Evolutionary conservation across 75 land plant species (phyloP).

Genomic region (Sequoia sempervirens): DNA sequence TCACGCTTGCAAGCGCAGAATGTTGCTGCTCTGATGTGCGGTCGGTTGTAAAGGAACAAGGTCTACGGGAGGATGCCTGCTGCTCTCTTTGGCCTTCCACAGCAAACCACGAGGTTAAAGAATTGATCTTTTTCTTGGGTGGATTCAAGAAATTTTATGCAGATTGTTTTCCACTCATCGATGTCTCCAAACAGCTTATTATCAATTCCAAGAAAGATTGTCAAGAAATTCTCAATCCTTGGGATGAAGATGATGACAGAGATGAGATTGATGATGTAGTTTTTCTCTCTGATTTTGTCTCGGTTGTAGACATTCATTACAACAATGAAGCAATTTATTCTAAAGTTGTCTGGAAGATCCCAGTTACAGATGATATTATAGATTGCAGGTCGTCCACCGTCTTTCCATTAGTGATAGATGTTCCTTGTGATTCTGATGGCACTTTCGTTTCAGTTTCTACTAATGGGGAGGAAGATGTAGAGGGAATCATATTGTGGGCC

Average conservation of each 20-base stretch:
- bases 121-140: no score
- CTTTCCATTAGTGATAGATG: background rate
- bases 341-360: background rate
- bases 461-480: background rate
- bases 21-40: constrained; percentile 53
- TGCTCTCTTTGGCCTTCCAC: no score
- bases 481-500: background rate
- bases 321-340: background rate
- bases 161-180: constrained; percentile 22
- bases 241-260: background rate
- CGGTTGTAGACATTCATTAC: background rate
- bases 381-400: background rate
- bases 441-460: background rate
- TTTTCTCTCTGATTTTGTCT: background rate
- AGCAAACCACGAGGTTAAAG: no score
- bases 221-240: background rate
- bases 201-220: background rate
- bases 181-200: background rate
- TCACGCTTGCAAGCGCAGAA: constrained; percentile 62
- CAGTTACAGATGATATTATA: background rate
- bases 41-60: constrained; percentile 46
- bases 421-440: background rate
- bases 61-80: constrained; percentile 32
- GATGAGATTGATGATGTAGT: background rate
- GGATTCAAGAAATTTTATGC: constrained; percentile 12